These are phyloP conservation scores for Cucumis variabilis DNA, from an alignment of 331 rosid species.

Conservation along the genomic window DNA sequence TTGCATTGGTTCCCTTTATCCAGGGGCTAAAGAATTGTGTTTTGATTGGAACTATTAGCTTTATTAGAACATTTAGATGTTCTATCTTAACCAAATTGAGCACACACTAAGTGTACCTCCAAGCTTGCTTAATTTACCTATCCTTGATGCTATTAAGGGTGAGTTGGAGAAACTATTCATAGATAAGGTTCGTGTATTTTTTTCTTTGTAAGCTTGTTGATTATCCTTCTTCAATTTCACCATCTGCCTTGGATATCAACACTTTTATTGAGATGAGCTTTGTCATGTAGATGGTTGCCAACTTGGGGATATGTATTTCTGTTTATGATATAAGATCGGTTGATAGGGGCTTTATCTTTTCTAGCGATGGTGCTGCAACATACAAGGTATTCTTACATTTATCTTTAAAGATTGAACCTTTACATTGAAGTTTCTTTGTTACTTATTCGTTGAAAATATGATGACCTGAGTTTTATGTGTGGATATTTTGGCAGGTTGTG, in stretches of 20 bases:
- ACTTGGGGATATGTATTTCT: constrained; percentile 83
- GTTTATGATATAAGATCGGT: constrained; percentile 72
- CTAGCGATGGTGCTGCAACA: constrained; percentile 78
- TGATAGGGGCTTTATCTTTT: constrained; percentile 73
- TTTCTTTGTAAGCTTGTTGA: background rate
- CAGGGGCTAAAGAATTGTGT: background rate
- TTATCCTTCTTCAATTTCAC: background rate
- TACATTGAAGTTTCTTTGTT: constrained; percentile 1
- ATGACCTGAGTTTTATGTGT: background rate
- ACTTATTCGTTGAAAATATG: constrained; percentile 7
- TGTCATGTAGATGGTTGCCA: constrained; percentile 67
- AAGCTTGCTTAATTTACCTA: constrained; percentile 52
- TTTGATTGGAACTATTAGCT: background rate
- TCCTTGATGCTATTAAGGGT: constrained; percentile 59
- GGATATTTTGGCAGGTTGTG: constrained; percentile 48
- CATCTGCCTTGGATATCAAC: background rate
- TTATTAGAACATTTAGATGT: constrained; percentile 50
- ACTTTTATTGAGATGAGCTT: constrained; percentile 19
- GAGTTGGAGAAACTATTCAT: constrained; percentile 79
- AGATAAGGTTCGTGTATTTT: constrained; percentile 53
- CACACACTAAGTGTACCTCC: constrained; percentile 78
- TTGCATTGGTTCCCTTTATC: constrained; percentile 4
- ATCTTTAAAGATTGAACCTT: background rate
- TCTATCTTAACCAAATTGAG: constrained; percentile 76
- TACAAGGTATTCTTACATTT: constrained; percentile 50